Evolutionary conservation across 305 asterid species (phyloP), one percentile per base, ranked within the genome.

Genomic region (Fraxinus latifolia): DNA sequence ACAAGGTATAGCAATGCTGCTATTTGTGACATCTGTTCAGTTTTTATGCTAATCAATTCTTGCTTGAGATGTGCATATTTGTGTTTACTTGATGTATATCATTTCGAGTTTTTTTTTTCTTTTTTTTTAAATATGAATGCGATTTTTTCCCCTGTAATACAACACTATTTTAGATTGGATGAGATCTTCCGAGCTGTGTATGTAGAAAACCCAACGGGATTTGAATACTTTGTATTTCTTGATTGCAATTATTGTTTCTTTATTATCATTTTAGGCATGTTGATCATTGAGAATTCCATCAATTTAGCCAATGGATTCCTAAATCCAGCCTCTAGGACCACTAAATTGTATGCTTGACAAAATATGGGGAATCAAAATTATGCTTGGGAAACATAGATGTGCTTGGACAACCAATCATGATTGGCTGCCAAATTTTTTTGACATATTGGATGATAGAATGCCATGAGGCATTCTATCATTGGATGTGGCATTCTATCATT

Each of bases 21-120:
- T 75, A 83, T 76, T 81, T 37, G 33, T 33, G 74, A 79, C 58
- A 2, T 47, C 44, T 42, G 76, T 81, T 74, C 84, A 77, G 86
- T 83, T 83, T 42, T 81, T 81, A 34, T 73, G 27, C 81, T 76
- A 50, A 70, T 19, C 67, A 79, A 58, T 88, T 80, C 68, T 72
- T 76, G 84, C 65, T 81, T 37, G 90, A 85, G 90, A 79, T 89
- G 93, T 92, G 96, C 91, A 91, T 87, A 89, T 79, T 31, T 86
- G 79, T 84, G 77, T 77, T 72, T 85, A 79, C 42, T 83, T 78
- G 50, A 44, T 90, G 94, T 90, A 89, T 82, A 90, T 85, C 86
- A 67, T 80, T 68, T 70, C 77, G 82, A 31, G 81, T 9, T 25
- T 70, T 68, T 50, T 74, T 62, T 23, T 23, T 23, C 21, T 77